A percentile compares a stretch with the other conserved stretches of the same genome.
phyloP scores from a whole-genome alignment of 805 yeast species.

The Pichia thaimueangensis region DNA sequence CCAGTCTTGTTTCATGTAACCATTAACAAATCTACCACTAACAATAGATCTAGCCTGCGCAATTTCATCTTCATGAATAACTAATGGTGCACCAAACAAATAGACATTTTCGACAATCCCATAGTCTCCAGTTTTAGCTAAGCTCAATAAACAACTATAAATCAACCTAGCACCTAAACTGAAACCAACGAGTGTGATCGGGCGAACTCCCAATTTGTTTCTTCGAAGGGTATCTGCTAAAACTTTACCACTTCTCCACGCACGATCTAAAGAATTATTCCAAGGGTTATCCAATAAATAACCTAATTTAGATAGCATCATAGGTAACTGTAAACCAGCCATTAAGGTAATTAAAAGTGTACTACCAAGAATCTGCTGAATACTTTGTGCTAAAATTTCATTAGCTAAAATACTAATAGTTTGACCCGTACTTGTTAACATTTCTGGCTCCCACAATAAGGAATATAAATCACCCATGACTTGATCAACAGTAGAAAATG shows the following conservation, averaged over 20 bases:
- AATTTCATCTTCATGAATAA: constrained; percentile 70
- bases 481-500: constrained; percentile 95
- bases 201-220: constrained; percentile 86
- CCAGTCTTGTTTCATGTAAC: constrained; percentile 92
- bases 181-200: constrained; percentile 88
- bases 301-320: constrained; percentile 83
- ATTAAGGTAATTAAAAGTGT: constrained; percentile 83
- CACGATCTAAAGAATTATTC: constrained; percentile 94
- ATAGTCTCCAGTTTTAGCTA: constrained; percentile 77
- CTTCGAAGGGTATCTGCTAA: constrained; percentile 86
- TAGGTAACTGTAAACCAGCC: constrained; percentile 89
- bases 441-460: constrained; percentile 95
- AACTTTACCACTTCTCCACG: constrained; percentile 92
- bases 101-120: constrained; percentile 88
- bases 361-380: constrained; percentile 91
- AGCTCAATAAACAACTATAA: constrained; percentile 79
- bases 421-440: constrained; percentile 93
- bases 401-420: constrained; percentile 90
- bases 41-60: constrained; percentile 78
- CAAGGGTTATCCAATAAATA: constrained; percentile 94
- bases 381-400: constrained; percentile 86
- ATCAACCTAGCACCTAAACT: constrained; percentile 90
- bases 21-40: constrained; percentile 84
- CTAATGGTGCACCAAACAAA: constrained; percentile 83
- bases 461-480: constrained; percentile 96